These are phyloP conservation scores for Pelagophyceae sp. DNA, from an alignment of 352 stramenopile species.

Conservation along the genomic window DNA sequence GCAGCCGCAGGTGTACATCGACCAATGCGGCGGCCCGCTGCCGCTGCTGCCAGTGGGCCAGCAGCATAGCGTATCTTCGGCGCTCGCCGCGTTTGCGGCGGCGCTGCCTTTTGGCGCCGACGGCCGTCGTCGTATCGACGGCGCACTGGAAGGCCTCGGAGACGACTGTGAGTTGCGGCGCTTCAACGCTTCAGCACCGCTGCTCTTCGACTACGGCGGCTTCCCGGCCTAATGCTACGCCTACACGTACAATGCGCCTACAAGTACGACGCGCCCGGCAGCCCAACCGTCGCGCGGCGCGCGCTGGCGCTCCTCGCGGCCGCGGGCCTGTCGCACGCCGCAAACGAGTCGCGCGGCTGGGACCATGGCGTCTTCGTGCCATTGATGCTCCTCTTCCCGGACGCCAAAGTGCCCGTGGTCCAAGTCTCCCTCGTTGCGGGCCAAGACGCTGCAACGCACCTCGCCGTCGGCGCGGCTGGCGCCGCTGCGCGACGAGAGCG, in stretches of 20 bases:
- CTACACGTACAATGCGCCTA: slow-evolving; percentile 64
- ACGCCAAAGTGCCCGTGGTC: slow-evolving; percentile 72
- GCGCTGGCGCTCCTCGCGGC: slow-evolving; percentile 55
- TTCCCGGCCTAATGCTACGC: slow-evolving; percentile 73
- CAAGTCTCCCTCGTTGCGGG: slow-evolving; percentile 59
- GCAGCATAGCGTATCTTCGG: slow-evolving; percentile 25
- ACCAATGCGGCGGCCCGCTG: slow-evolving; percentile 41
- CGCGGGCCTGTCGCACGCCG: slow-evolving; percentile 44
- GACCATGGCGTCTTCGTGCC: slow-evolving; percentile 85
- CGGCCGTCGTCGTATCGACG: slow-evolving; percentile 61
- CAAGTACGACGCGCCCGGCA: slow-evolving; percentile 62
- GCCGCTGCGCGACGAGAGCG: slow-evolving; percentile 55
- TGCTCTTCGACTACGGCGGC: slow-evolving; percentile 78
- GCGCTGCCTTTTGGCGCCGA: slow-evolving; percentile 19
- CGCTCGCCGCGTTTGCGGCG: not conserved
- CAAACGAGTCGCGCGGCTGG: slow-evolving; percentile 57
- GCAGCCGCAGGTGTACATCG: slow-evolving; percentile 37
- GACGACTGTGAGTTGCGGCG: slow-evolving; percentile 29
- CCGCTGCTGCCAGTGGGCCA: slow-evolving; percentile 32
- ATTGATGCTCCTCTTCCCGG: slow-evolving; percentile 69
- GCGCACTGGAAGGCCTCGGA: slow-evolving; percentile 60
- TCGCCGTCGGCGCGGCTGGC: slow-evolving; percentile 58
- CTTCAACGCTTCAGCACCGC: no score
- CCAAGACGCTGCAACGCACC: slow-evolving; percentile 48
- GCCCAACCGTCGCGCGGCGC: slow-evolving; percentile 53